phyloP scores from a whole-genome alignment of 495 filamentous ascomycete species.

The Xylaria intraflava region DNA sequence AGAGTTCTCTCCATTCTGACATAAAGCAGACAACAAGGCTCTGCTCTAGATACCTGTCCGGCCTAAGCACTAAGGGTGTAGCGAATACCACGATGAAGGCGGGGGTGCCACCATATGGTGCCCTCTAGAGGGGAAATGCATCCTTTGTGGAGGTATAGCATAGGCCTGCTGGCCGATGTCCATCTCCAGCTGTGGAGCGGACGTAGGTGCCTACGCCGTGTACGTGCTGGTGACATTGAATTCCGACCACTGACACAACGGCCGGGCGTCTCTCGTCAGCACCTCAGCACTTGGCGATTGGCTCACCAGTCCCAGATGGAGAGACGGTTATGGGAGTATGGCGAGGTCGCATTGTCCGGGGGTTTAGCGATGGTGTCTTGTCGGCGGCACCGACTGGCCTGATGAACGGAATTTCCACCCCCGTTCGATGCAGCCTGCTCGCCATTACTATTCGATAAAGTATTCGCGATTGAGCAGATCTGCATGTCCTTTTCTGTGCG shows the following conservation, averaged over 20 bases:
- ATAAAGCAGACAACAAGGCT: not conserved
- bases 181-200: slow-evolving; percentile 3
- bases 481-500: no score
- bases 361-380: not conserved
- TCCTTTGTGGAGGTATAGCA: not conserved
- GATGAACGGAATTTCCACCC: not conserved
- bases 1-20: not conserved
- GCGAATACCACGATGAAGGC: no score
- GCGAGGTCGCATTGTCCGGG: slow-evolving; percentile 1
- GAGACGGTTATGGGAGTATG: not conserved
- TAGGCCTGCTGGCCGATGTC: not conserved
- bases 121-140: no score
- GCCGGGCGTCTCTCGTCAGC: slow-evolving; percentile 7
- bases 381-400: slow-evolving; percentile 1
- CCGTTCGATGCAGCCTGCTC: slow-evolving; percentile 3
- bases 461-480: no score
- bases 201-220: not conserved
- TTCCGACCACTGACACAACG: slow-evolving; percentile 1
- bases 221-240: not conserved
- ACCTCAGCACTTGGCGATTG: not conserved
- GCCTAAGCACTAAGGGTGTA: not conserved
- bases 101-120: no score
- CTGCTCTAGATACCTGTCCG: not conserved
- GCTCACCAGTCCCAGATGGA: not conserved
- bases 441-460: no score